These are phyloP conservation scores for Protomyces pachydermus DNA, from an alignment of 1,139 yeast genomes.

Conservation along the genomic window DNA sequence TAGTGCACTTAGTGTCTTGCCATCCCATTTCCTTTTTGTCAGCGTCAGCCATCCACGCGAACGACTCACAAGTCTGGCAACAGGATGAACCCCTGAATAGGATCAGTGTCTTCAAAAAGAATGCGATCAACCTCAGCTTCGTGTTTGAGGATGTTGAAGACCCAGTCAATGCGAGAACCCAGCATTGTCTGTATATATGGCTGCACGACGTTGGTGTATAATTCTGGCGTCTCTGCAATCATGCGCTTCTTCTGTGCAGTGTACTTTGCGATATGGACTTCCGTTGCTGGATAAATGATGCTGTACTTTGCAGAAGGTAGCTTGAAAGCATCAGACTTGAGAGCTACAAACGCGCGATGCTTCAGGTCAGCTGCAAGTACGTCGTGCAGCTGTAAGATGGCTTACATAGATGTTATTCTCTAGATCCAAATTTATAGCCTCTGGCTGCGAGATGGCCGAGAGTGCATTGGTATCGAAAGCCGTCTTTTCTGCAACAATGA, in stretches of 20 bases:
- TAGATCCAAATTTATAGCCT: not conserved
- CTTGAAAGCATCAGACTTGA: not conserved
- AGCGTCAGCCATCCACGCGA: slow-evolving; percentile 38
- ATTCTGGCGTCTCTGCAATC: slow-evolving; percentile 73
- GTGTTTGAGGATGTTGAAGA: slow-evolving; percentile 69
- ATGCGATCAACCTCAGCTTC: slow-evolving; percentile 84
- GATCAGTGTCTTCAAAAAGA: slow-evolving; percentile 56
- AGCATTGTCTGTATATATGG: slow-evolving; percentile 76
- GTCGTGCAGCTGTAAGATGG: not conserved
- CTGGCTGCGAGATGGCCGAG: not conserved
- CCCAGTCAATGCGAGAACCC: slow-evolving; percentile 84
- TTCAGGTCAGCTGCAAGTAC: not conserved
- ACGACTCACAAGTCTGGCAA: slow-evolving; percentile 42
- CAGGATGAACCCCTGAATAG: slow-evolving; percentile 47
- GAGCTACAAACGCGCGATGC: slow-evolving; percentile 11
- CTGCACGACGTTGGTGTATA: slow-evolving; percentile 55
- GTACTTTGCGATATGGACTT: slow-evolving; percentile 70
- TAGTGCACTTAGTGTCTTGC: slow-evolving; percentile 59
- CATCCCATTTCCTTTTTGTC: slow-evolving; percentile 79
- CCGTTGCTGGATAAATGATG: slow-evolving; percentile 84
- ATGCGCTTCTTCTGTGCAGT: slow-evolving; percentile 54
- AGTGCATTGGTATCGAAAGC: slow-evolving; percentile 44
- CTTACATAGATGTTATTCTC: slow-evolving; percentile 18
- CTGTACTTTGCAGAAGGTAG: slow-evolving; percentile 67
- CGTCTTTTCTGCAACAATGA: slow-evolving; percentile 69